These are phyloP conservation scores for Aphanomyces stellatus DNA, from an alignment of 352 stramenopile species.

Conservation along the genomic window DNA sequence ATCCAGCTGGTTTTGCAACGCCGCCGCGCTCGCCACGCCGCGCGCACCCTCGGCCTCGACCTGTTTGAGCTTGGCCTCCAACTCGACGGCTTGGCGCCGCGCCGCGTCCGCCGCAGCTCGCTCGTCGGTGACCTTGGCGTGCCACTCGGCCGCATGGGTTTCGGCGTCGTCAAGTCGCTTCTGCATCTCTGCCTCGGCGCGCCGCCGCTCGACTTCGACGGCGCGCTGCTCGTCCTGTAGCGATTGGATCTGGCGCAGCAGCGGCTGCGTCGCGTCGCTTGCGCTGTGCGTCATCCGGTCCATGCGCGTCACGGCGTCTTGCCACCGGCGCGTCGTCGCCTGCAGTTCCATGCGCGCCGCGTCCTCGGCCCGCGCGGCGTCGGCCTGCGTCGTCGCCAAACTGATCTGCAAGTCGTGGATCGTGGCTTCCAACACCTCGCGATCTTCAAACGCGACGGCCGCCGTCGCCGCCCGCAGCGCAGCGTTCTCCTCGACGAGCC, in stretches of 20 bases:
- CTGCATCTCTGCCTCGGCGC: neutral
- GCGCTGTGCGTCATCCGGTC: slow-evolving; percentile 59
- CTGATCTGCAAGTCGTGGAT: slow-evolving; percentile 54
- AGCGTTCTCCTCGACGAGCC: slow-evolving; percentile 28
- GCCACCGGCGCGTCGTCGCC: slow-evolving; percentile 70
- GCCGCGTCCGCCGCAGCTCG: neutral
- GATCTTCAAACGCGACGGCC: neutral
- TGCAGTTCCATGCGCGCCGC: slow-evolving; percentile 41
- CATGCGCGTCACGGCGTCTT: slow-evolving; percentile 55
- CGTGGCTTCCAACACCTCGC: slow-evolving; percentile 43
- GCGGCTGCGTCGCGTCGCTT: slow-evolving; percentile 61
- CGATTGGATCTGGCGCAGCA: slow-evolving; percentile 58
- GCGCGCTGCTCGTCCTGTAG: slow-evolving; percentile 57
- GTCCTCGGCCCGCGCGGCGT: slow-evolving; percentile 49
- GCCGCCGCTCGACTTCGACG: slow-evolving; percentile 22
- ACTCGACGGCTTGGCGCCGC: neutral
- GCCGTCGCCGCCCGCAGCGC: slow-evolving; percentile 33
- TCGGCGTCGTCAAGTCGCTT: neutral
- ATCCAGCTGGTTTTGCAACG: neutral
- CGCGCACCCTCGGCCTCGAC: neutral
- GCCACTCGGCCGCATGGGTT: neutral
- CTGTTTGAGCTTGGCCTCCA: neutral
- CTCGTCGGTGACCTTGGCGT: neutral
- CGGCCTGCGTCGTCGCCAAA: slow-evolving; percentile 41
- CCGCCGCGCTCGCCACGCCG: neutral